Evolutionary conservation across 2,329 filamentous ascomycete genomes (phyloP).

Genomic region (Rhinocladiella mackenziei): DNA sequence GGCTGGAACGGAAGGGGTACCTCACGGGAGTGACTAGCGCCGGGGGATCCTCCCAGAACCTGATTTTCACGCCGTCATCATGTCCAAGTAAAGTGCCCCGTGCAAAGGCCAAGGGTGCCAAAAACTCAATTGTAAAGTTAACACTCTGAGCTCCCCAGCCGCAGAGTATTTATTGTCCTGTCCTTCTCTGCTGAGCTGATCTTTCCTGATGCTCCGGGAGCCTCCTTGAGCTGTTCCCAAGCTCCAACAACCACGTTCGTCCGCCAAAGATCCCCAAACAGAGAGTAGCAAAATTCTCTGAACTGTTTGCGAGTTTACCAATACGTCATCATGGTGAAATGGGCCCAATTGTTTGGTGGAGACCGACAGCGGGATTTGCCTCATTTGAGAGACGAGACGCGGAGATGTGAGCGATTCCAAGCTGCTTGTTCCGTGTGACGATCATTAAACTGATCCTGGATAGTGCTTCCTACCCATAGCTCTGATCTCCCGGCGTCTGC

Average conservation of each 20-base stretch:
- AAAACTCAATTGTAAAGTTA: no score
- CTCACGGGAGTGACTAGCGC: neutral
- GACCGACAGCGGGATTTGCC: constrained; percentile 30
- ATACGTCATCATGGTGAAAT: constrained; percentile 22
- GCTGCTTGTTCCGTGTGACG: neutral
- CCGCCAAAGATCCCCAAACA: no score
- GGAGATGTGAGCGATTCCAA: constrained; percentile 38
- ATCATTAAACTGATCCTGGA: constrained; percentile 2
- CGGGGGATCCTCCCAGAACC: neutral
- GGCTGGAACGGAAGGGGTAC: neutral
- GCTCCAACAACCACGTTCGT: no score
- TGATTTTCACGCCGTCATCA: constrained; percentile 5
- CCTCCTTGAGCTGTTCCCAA: no score
- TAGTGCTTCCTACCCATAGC: constrained; percentile 40
- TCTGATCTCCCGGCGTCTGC: constrained; percentile 53
- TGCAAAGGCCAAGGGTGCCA: no score
- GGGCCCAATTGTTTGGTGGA: constrained; percentile 20
- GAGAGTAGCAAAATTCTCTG: neutral
- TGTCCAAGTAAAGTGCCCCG: no score
- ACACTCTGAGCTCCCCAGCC: no score
- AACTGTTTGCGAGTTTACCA: neutral
- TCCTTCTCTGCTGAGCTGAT: no score
- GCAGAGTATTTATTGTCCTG: no score
- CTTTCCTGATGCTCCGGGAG: no score
- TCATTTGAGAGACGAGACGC: constrained; percentile 37